These are phyloP conservation scores for Arabidopsis hybrid DNA, from an alignment of 441 rosid genomes.

Conservation along the genomic window DNA sequence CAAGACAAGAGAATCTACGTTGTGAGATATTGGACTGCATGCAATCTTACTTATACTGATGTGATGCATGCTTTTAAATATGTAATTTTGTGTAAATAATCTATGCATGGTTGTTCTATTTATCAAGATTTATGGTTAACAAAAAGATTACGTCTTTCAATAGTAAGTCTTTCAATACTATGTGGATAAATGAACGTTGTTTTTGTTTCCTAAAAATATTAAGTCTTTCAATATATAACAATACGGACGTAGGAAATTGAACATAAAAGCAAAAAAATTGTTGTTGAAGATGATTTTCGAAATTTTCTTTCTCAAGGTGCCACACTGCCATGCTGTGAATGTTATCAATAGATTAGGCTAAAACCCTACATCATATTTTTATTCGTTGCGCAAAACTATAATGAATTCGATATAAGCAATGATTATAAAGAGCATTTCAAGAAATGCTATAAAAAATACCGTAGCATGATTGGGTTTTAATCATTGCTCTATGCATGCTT, in stretches of 20 bases:
- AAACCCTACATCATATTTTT: background rate
- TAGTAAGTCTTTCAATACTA: too few relatives aligned
- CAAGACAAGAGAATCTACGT: conserved; percentile 10
- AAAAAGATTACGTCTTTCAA: too few relatives aligned
- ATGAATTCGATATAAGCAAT: conserved; percentile 20
- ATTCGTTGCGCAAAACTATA: conserved; percentile 16
- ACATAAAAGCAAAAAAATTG: background rate
- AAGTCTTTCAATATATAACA: background rate
- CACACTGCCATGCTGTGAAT: background rate
- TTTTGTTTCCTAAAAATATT: background rate
- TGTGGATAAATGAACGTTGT: background rate
- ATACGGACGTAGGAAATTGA: background rate
- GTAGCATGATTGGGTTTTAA: conserved; percentile 42
- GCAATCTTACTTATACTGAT: conserved; percentile 8
- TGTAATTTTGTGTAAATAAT: conserved; percentile 11
- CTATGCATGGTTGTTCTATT: background rate
- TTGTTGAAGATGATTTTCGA: conserved; percentile 9
- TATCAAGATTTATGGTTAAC: background rate
- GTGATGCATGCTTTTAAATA: conserved; percentile 10
- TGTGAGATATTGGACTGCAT: conserved; percentile 15
- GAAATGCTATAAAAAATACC: conserved; percentile 25
- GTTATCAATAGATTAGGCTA: background rate
- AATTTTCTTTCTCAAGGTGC: conserved; percentile 27
- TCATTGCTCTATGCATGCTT: conserved; percentile 48
- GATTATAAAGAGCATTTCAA: conserved; percentile 21